Evolutionary conservation across 2,329 filamentous ascomycete genomes (phyloP).

Genomic region (Pseudogymnoascus sp.): DNA sequence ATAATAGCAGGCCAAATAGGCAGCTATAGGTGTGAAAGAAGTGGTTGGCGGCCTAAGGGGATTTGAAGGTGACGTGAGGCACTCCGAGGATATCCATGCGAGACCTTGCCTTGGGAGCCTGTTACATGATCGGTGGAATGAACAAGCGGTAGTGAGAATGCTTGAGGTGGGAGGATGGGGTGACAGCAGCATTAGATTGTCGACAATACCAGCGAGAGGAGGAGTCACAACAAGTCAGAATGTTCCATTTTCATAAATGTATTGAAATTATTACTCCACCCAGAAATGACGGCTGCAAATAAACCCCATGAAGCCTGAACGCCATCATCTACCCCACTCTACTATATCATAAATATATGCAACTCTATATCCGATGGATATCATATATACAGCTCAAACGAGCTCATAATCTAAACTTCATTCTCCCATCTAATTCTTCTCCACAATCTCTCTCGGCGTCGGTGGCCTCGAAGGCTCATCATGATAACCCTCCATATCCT

Average conservation of each 20-base stretch:
- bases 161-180: neutral
- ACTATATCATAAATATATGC: constrained; percentile 22
- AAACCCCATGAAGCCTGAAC: constrained; percentile 23
- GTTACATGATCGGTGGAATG: neutral
- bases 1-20: too few relatives aligned
- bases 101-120: neutral
- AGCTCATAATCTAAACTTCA: neutral
- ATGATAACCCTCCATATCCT: constrained; percentile 13
- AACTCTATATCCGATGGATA: neutral
- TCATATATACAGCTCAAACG: neutral
- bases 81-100: neutral
- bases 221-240: neutral
- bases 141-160: neutral
- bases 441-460: neutral
- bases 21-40: too few relatives aligned
- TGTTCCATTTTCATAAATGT: neutral
- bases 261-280: neutral
- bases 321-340: constrained; percentile 30
- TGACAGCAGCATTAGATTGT: neutral
- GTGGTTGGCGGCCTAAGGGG: too few relatives aligned
- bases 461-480: neutral
- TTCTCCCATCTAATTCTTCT: neutral
- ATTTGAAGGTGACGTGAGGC: neutral
- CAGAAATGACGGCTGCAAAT: constrained; percentile 19
- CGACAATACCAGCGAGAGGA: neutral